Evolutionary conservation across 2,329 filamentous ascomycete species (phyloP).

Genomic region (Akanthomyces muscarius): DNA sequence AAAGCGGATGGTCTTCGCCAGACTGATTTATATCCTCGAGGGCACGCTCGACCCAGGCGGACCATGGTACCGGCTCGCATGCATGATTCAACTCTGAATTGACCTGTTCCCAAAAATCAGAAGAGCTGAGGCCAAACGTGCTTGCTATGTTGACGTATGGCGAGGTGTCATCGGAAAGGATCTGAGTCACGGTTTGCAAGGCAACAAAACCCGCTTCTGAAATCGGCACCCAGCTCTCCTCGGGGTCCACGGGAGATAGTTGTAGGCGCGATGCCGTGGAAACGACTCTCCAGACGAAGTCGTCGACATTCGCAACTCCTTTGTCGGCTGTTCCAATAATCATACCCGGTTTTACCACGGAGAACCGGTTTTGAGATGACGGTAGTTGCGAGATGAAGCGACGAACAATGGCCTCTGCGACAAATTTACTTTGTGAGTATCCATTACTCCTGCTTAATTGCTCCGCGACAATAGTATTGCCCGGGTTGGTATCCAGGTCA

Average conservation of each 20-base stretch:
- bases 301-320: slow-evolving; percentile 24
- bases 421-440: slow-evolving; percentile 25
- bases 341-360: slow-evolving; percentile 23
- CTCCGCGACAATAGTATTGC: background rate
- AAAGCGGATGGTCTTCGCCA: slow-evolving; percentile 23
- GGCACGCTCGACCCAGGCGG: slow-evolving; percentile 19
- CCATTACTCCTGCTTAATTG: slow-evolving; percentile 14
- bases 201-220: slow-evolving; percentile 21
- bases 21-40: slow-evolving; percentile 11
- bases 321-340: slow-evolving; percentile 22
- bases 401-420: slow-evolving; percentile 22
- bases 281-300: slow-evolving; percentile 22
- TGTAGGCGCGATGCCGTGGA: slow-evolving; percentile 18
- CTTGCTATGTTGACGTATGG: slow-evolving; percentile 12
- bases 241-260: slow-evolving; percentile 19
- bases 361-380: slow-evolving; percentile 17
- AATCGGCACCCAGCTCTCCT: slow-evolving; percentile 2
- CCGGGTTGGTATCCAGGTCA: background rate
- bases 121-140: slow-evolving; percentile 18
- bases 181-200: slow-evolving; percentile 14
- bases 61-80: slow-evolving; percentile 18
- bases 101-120: slow-evolving; percentile 23
- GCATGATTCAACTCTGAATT: slow-evolving; percentile 15
- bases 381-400: slow-evolving; percentile 1
- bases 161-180: slow-evolving; percentile 3